Evolutionary conservation across 2,329 filamentous ascomycete species (phyloP), one percentile per base, ranked within the genome.

Genomic region (Fusarium veterinarium): DNA sequence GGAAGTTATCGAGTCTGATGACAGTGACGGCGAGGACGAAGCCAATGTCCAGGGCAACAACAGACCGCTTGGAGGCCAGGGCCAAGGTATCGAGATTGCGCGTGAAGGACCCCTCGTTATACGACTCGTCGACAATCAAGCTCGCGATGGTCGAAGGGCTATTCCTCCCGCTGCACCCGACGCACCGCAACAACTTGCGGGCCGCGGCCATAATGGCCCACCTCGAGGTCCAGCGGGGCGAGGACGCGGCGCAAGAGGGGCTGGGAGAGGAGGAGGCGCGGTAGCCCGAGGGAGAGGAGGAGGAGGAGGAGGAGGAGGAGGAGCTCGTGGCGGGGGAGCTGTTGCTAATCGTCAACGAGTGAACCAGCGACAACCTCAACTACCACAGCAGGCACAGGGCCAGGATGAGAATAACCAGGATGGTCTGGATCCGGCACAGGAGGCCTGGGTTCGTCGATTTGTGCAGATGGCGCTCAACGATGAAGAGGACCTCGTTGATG

Each of bases 41-140:
- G 33, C 70, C 53, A 61, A 71, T 30, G 66, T 44, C 56, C 75
- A 72, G 33, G 79, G 31, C 33, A 38, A 57, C 40, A 75, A 71
- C 48, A 77, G 74, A 44, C 77, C 74, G 48, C 73, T 76, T 64
- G 80, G 76, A 68, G 78, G 59, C 28, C 71, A 74, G 25, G 78
- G 64, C n/a, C 77, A 75, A 55, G 79, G 79, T 57, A 82, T 85
- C 51, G 83, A 78, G 23, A 83, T 90, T n/a, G 88, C 86, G 45
- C 85, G 86, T 5, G 88, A 90, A 75, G 88, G 86, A 3, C 88
- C 88, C 8, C 83, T 90, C 16, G 87, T 90, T 17, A 84, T 90
- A 35, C 84, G 88, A 35, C 86, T 90, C 33, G 84, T 85, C 42
- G 83, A 84, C 41, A 80, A 81, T 53, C 80, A 80, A 59, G 78